Evolutionary conservation across 2,329 filamentous ascomycete genomes (phyloP).

Genomic region (Neurospora sp.): DNA sequence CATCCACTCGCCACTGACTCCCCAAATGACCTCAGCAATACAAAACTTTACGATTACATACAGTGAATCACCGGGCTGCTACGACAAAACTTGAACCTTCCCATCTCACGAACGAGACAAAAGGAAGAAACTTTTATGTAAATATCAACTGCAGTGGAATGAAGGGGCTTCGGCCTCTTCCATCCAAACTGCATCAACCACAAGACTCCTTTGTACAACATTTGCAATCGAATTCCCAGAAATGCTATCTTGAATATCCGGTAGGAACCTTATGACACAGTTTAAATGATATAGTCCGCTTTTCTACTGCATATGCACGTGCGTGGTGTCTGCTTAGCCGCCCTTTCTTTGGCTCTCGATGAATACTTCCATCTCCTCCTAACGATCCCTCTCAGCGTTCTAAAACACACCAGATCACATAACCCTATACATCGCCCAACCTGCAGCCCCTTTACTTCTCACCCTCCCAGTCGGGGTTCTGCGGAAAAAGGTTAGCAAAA

Average conservation of each 20-base stretch:
- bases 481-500: neutral
- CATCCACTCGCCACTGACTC: neutral
- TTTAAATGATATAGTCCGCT: neutral
- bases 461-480: conserved; percentile 47
- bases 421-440: neutral
- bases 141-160: neutral
- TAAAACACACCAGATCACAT: neutral
- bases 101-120: neutral
- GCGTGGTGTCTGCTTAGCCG: neutral
- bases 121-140: neutral
- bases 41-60: neutral
- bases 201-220: neutral
- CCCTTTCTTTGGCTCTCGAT: neutral
- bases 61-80: neutral
- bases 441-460: conserved; percentile 28
- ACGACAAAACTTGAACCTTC: neutral
- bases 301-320: neutral
- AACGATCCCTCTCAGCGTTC: neutral
- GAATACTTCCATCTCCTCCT: neutral
- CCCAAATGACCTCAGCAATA: neutral
- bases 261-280: neutral
- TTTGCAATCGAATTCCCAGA: neutral
- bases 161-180: neutral
- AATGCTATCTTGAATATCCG: neutral
- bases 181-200: neutral